Base-by-base conservation (phyloP, 768 basidiomycete genomes). In the Kwoniella bestiolae region DNA sequence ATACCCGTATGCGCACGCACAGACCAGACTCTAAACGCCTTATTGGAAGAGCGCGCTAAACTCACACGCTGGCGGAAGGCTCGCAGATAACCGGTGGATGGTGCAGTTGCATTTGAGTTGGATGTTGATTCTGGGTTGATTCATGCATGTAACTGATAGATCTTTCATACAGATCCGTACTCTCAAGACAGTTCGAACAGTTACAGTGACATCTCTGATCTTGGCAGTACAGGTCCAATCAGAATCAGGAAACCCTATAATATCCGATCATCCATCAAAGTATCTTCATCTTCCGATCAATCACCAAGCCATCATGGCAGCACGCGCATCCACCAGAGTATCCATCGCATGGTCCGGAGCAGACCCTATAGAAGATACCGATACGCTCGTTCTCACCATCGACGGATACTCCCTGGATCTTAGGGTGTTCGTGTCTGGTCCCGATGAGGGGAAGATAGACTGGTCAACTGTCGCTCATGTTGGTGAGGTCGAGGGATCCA, bases 311-410 rank as follows among this genome's bases (percentile, higher is more conserved):
- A 57, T 3, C 56, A 69, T 69, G 32, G 46, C 69, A 11, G 69
- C 63, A 4, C 35, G 73, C 46, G 69, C 67, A 44, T 74, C 73
- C 0, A 67, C 38, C 9, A 68, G 70, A 34, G 63, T 74, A 18
- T 74, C 73, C n/a, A 67, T 74, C 23, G 57, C 68, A 3, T 74
- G 73, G 73, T 53, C 56, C 2, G 69, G 62, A 18, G 50, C 38
- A 8, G 31, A 41, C 11, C 44, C 73, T 1, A 41, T 60, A 18
- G 73, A 75, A 67, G 68, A 70, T 46, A 75, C 70, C 16, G 68
- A 75, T 21, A 75, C 73, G 5, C 62, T 75, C 6, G 73, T 75
- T 26, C 49, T 75, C n/a, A 75, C 73, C 18, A 67, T 70, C 25
- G 47, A 62, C 18, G 60, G 61, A 5, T 68, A 58, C 28, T 72